Percentiles rank a stretch among this genome's conserved stretches.
phyloP scores from a whole-genome alignment of 768 basidiomycete genomes.

The Asterophora parasitica region DNA sequence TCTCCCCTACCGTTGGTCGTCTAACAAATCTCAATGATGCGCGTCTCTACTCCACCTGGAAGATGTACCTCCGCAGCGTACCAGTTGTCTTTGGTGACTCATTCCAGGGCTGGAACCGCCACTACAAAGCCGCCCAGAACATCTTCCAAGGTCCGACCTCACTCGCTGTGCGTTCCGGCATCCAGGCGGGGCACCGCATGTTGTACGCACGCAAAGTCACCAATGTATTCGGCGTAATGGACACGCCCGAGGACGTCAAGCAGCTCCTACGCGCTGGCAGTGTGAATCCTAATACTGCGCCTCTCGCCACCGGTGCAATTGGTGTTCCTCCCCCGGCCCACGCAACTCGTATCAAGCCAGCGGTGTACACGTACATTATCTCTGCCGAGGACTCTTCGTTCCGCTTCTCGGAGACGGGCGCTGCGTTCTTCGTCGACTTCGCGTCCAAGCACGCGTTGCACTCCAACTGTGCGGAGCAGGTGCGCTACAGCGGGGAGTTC shows the following conservation, averaged over 20 bases:
- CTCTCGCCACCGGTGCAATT: too few relatives aligned
- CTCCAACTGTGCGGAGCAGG: constrained; percentile 60
- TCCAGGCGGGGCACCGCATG: constrained; percentile 69
- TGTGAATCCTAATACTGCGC: too few relatives aligned
- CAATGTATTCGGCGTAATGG: constrained; percentile 60
- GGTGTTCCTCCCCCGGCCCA: too few relatives aligned
- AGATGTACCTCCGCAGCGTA: constrained; percentile 60
- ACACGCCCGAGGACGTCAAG: constrained; percentile 41
- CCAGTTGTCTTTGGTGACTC: constrained; percentile 54
- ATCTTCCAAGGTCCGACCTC: constrained; percentile 65
- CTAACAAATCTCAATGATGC: constrained; percentile 57
- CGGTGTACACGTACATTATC: constrained; percentile 84
- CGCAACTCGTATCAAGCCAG: constrained; percentile 60
- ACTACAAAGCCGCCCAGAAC: constrained; percentile 65
- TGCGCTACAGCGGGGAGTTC: constrained; percentile 77
- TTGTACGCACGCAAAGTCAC: constrained; percentile 64
- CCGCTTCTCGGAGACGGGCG: constrained; percentile 83
- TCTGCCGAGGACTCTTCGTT: constrained; percentile 69
- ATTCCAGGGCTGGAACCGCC: constrained; percentile 61
- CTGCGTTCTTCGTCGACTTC: constrained; percentile 83
- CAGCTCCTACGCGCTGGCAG: constrained; percentile 41
- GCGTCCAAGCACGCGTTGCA: constrained; percentile 86
- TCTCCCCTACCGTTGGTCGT: constrained; percentile 63
- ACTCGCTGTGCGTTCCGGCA: constrained; percentile 59
- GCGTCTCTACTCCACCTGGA: constrained; percentile 77